These are phyloP conservation scores for Daldinia grandis DNA, from an alignment of 495 filamentous ascomycete species.

Conservation along the genomic window DNA sequence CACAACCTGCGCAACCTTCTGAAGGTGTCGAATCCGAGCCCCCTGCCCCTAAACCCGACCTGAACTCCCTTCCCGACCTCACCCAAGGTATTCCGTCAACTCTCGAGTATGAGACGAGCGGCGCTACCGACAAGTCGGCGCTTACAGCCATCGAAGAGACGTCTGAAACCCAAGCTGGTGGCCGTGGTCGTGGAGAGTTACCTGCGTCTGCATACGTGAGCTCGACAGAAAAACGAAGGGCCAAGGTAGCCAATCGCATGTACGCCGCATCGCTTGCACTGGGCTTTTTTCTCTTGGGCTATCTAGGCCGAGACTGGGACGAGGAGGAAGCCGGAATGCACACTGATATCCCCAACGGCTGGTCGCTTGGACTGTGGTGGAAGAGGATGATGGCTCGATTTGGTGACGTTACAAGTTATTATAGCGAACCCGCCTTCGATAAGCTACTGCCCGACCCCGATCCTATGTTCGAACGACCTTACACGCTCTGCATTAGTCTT, in stretches of 20 bases:
- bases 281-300: slow-evolving; percentile 59
- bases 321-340: slow-evolving; percentile 76
- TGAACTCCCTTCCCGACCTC: slow-evolving; percentile 79
- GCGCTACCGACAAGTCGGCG: slow-evolving; percentile 55
- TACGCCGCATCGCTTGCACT: slow-evolving; percentile 64
- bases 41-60: slow-evolving; percentile 50
- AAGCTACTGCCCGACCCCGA: slow-evolving; percentile 92
- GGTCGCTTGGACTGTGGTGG: slow-evolving; percentile 71
- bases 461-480: slow-evolving; percentile 81
- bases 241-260: slow-evolving; percentile 71
- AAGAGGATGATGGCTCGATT: slow-evolving; percentile 78
- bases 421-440: slow-evolving; percentile 93
- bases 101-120: slow-evolving; percentile 72
- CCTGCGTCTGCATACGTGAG: slow-evolving; percentile 89
- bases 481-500: slow-evolving; percentile 89
- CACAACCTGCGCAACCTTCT: slow-evolving; percentile 24
- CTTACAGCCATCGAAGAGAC: slow-evolving; percentile 69
- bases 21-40: slow-evolving; percentile 36
- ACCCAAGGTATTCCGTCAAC: slow-evolving; percentile 93
- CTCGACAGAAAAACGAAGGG: slow-evolving; percentile 82
- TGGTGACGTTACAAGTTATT: slow-evolving; percentile 80
- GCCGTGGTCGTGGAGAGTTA: slow-evolving; percentile 64
- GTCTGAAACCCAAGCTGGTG: slow-evolving; percentile 58
- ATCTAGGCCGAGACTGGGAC: slow-evolving; percentile 84
- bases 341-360: slow-evolving; percentile 72